Evolutionary conservation across 345 rosid species (phyloP), one percentile per base, ranked within the genome.

Genomic region (Citrus australasica): DNA sequence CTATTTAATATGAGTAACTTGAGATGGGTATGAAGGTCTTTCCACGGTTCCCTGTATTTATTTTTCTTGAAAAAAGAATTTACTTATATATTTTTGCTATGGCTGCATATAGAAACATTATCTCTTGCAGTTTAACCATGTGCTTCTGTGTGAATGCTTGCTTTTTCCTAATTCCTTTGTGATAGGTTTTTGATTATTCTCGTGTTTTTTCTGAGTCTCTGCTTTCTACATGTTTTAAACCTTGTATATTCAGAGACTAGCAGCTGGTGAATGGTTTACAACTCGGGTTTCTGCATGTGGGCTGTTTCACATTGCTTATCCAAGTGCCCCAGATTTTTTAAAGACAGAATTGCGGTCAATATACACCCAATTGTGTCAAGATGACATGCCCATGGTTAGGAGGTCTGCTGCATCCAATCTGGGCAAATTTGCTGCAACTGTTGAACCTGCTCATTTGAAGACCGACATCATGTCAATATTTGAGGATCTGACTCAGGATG

Each of bases 311-410:
- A 91, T 93, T 81, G 98, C 92, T 21, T 95, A 95, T 79, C 92
- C 96, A 32, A 90, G 97, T 88, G 99, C 99, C 55, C 79, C 96
- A 10, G 98, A 95, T 78, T 67, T 74, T 80, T 55, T 86, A 78
- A 93, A 91, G 81, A 87, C 91, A 42, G 97, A 95, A 86, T 80
- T 93, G 67, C 83, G 99, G 71, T 79, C 91, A 13, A 69, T 85
- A 77, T 95, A 91, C 79, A 83, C 84, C 61, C 98, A 93, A 79
- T 85, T 95, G 46, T 95, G 99, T 84, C 96, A 93, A 87, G 99
- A 95, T 88, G 99, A 93, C 84, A 93, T 93, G 99, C 99, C 98
- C 33, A 95, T 91, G 98, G 99, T 95, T 81, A 89, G 99, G 71
- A 95, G 94, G 86, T 93, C 99, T 69, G 99, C 99, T 48, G 98